Evolutionary conservation across 257 asterid genomes (phyloP), one percentile per base, ranked within the genome.

Genomic region (Anisodus tanguticus): DNA sequence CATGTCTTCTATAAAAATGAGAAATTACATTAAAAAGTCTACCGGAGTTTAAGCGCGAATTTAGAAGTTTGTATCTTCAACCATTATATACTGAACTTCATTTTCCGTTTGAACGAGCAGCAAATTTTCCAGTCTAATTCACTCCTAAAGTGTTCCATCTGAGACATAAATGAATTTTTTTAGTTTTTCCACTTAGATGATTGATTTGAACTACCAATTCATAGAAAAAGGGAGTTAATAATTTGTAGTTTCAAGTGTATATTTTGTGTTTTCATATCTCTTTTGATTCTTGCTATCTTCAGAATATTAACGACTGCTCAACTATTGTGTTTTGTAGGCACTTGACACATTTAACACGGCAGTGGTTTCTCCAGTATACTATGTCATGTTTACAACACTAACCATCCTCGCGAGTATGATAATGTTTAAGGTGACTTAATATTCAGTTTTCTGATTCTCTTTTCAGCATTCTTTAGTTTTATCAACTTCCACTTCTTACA

Each of bases 341-440:
- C 84, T 86, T 41, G 91, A 88, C 59, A 83, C 84, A 39, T 88
- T 86, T 37, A 86, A 88, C 60, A 88, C 91, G 2, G 89, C 89
- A 2, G 91, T 88, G 60, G 88, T 88, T 79, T 86, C 89, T 49
- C 91, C 91, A 1, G 83, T 88, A 39, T 88, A 88, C 72, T 88
- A 88, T 76, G 91, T 87, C 79, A 86, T 88, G 89, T 88, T 88
- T 62, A 88, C 91, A 31, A 82, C 89, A 26, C 86, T 88, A 37
- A 88, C 91, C 17, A 88, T 88, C 17, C 22, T 88, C 31, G 91
- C 91, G 66, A 88, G 91, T 72, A 83, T 86, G 81, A 88, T 88
- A 66, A 88, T 88, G 91, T 88, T 88, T 81, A 88, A 88, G 91
- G 91, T 88, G 41, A 80, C 26, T 22, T 64, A 77, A 4, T 47